A percentile compares a stretch with the other conserved stretches of the same genome.
phyloP scores from a whole-genome alignment of 257 asterid genomes.

The Paulownia fortunei region DNA sequence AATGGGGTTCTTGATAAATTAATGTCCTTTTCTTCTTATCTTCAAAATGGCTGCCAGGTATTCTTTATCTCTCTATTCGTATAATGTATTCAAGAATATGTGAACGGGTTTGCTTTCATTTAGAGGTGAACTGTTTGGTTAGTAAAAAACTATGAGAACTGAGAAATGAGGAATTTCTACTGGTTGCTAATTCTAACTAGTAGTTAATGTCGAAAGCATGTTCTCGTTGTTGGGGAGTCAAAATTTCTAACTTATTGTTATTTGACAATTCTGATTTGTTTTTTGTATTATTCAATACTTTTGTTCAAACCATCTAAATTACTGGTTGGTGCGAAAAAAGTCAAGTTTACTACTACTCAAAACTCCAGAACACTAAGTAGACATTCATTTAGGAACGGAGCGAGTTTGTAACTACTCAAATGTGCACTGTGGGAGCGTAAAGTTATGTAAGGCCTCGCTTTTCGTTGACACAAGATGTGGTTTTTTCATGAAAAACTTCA shows the following conservation, averaged over 20 bases:
- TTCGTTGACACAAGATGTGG: not conserved
- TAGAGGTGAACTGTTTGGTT: not conserved
- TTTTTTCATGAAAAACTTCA: not conserved
- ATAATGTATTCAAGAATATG: not conserved
- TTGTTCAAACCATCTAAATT: not conserved
- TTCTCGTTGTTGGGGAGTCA: not conserved
- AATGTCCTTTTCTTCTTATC: conserved; percentile 47
- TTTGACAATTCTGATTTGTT: not conserved
- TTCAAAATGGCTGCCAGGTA: conserved; percentile 63
- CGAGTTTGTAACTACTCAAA: not conserved
- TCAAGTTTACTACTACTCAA: too few relatives aligned
- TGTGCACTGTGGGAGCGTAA: too few relatives aligned
- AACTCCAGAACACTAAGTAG: too few relatives aligned
- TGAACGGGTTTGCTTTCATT: not conserved
- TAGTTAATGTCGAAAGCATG: not conserved
- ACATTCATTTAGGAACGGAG: not conserved
- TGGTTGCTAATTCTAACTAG: not conserved
- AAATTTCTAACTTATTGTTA: not conserved
- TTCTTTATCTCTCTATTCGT: not conserved
- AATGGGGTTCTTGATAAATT: conserved; percentile 53
- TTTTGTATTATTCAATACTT: not conserved
- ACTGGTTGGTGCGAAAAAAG: too few relatives aligned
- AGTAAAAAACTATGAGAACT: not conserved
- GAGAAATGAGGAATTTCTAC: not conserved
- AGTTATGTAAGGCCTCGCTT: not conserved